These are phyloP conservation scores for Stachybotrys chlorohalonatus DNA, from an alignment of 2,329 filamentous ascomycete species.

Conservation along the genomic window DNA sequence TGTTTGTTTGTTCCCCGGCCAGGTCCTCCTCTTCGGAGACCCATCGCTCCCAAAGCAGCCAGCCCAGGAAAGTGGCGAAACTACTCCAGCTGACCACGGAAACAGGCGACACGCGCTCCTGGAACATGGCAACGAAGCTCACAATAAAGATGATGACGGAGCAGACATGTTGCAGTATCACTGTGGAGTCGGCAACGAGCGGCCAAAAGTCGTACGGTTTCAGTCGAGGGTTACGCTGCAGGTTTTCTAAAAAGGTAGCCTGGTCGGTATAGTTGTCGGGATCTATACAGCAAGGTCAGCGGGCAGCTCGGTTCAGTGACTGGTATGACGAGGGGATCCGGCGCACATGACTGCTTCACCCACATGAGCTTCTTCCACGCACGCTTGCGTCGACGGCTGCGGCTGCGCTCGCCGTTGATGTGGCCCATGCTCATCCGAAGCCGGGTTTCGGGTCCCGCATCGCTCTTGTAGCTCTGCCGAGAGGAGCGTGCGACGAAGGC, in stretches of 20 bases:
- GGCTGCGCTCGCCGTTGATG: conserved; percentile 41
- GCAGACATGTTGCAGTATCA: conserved; percentile 94
- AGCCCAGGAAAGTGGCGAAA: conserved; percentile 73
- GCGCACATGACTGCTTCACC: conserved; percentile 89
- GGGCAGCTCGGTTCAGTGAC: background rate
- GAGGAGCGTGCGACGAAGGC: conserved; percentile 54
- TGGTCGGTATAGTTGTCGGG: conserved; percentile 99
- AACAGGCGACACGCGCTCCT: conserved; percentile 81
- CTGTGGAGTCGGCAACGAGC: conserved; percentile 85
- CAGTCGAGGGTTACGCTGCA: conserved; percentile 87
- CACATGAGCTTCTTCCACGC: conserved; percentile 94
- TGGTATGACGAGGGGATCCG: background rate
- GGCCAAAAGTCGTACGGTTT: conserved; percentile 98
- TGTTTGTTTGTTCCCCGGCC: conserved; percentile 27
- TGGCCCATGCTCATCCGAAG: conserved; percentile 25
- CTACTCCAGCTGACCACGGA: conserved; percentile 81
- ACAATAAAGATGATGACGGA: conserved; percentile 91
- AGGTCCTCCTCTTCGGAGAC: conserved; percentile 58
- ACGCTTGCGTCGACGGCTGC: conserved; percentile 59
- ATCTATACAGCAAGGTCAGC: conserved; percentile 38
- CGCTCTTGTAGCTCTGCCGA: conserved; percentile 15
- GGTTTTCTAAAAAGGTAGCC: conserved; percentile 89
- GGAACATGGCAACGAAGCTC: conserved; percentile 84
- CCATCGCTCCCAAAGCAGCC: conserved; percentile 90
- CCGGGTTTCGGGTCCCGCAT: conserved; percentile 20